Evolutionary conservation across 768 basidiomycete genomes (phyloP).

Genomic region (Cubamyces lactineus): DNA sequence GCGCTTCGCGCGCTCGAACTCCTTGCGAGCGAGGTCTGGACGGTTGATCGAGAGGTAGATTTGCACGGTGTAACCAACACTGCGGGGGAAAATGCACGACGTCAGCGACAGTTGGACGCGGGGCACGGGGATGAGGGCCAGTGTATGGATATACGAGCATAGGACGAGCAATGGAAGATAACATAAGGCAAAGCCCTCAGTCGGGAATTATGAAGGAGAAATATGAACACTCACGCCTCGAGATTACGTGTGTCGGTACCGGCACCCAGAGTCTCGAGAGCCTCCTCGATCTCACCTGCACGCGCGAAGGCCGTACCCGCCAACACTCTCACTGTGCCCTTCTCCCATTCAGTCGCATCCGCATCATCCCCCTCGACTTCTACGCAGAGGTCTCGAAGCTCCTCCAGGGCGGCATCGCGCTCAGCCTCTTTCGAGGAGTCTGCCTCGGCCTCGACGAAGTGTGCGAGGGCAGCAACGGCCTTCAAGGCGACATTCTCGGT

Average conservation of each 20-base stretch:
- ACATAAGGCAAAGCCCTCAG: slow-evolving; percentile 7
- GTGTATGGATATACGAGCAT: neutral
- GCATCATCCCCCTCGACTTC: slow-evolving; percentile 84
- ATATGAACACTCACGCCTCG: slow-evolving; percentile 71
- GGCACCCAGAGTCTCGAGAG: slow-evolving; percentile 81
- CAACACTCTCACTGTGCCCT: slow-evolving; percentile 72
- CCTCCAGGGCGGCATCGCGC: slow-evolving; percentile 69
- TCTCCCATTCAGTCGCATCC: slow-evolving; percentile 68
- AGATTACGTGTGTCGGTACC: slow-evolving; percentile 72
- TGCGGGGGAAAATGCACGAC: slow-evolving; percentile 34
- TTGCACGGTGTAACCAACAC: slow-evolving; percentile 81
- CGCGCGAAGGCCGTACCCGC: slow-evolving; percentile 87
- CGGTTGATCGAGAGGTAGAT: slow-evolving; percentile 91
- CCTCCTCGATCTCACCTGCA: slow-evolving; percentile 89
- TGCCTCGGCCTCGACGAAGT: slow-evolving; percentile 52
- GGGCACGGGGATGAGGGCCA: neutral
- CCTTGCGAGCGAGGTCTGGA: slow-evolving; percentile 83
- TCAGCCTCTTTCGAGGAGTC: slow-evolving; percentile 37
- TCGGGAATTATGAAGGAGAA: slow-evolving; percentile 5
- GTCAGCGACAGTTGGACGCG: neutral
- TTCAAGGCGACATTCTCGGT: slow-evolving; percentile 69
- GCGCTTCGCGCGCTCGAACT: slow-evolving; percentile 79
- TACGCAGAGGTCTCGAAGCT: slow-evolving; percentile 81
- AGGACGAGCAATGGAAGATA: neutral
- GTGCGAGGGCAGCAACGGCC: slow-evolving; percentile 75